These are phyloP conservation scores for Gossypium stocksii DNA, from an alignment of 345 rosid species.

Conservation along the genomic window DNA sequence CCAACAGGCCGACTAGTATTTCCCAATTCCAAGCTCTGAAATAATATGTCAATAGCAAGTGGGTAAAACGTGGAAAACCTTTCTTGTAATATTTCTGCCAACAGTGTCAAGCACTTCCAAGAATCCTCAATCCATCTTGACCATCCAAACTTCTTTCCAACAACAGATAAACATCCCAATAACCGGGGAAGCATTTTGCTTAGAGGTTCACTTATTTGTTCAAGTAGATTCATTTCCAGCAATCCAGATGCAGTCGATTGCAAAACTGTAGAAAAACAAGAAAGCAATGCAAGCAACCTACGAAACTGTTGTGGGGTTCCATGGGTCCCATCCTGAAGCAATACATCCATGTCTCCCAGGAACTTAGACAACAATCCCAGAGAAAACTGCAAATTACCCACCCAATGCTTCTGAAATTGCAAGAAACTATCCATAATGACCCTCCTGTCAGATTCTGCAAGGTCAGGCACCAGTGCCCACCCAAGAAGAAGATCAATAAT, in stretches of 20 bases:
- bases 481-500: slow-evolving; percentile 92
- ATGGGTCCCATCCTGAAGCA: slow-evolving; percentile 69
- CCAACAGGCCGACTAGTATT: slow-evolving; percentile 28
- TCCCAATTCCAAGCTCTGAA: slow-evolving; percentile 60
- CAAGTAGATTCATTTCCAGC: slow-evolving; percentile 76
- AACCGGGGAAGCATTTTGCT: slow-evolving; percentile 72
- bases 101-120: slow-evolving; percentile 86
- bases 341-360: slow-evolving; percentile 76
- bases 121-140: slow-evolving; percentile 74
- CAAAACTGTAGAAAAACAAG: slow-evolving; percentile 81
- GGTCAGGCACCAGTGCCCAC: slow-evolving; percentile 87
- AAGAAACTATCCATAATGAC: slow-evolving; percentile 79
- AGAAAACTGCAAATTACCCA: slow-evolving; percentile 74
- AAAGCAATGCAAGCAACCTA: slow-evolving; percentile 81
- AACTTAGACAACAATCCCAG: slow-evolving; percentile 72
- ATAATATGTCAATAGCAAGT: slow-evolving; percentile 59
- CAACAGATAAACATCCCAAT: slow-evolving; percentile 62
- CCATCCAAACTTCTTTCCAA: slow-evolving; percentile 88
- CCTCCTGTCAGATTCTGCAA: slow-evolving; percentile 61
- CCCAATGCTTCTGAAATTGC: slow-evolving; percentile 97
- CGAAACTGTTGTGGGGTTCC: slow-evolving; percentile 72
- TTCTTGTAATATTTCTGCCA: slow-evolving; percentile 88
- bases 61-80: slow-evolving; percentile 62
- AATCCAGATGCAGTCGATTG: slow-evolving; percentile 91
- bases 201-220: slow-evolving; percentile 68